Base-by-base conservation (phyloP, 2,329 filamentous ascomycete genomes). In the Aspergillus fischeri region DNA sequence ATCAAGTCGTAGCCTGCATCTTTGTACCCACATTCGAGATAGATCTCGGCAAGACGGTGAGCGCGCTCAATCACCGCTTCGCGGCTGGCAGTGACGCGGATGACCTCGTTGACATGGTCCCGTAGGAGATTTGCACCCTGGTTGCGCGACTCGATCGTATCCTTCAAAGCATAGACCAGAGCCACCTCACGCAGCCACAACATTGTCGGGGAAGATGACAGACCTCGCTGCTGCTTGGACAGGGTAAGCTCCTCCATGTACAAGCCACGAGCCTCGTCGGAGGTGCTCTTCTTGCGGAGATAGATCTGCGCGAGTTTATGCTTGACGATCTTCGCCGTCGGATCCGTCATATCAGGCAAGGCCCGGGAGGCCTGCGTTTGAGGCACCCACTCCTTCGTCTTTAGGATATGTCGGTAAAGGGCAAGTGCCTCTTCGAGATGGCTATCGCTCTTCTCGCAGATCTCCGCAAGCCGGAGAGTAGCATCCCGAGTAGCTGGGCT, bases 251-350 rank as follows among this genome's bases (percentile, higher is more conserved):
- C 72, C 62, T 81, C 78, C 1, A 75, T 67, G 51, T 75, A 75
- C 17, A 78, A 58, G 1, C 62, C 63, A 14, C 76, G 70, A 4
- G 78, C 79, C 41, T 72, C 73, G 1, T 69, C 71, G 0, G 71
- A 68, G 0, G 70, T 70, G 38, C 70, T 71, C 10, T 74, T 73
- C 5, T 73, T 74, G 9, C 75, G 75, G 41, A 78, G 63, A 53
- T 82, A 82, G 20, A 83, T 63, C 64, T 75, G 78, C 1, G 80
- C 79, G 25, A 83, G 70, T 8, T 79, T 76, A 60, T 77, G 80
- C 67, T 80, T 82, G 62, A 82, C 75, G 0, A 73, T 79, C 21
- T 73, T 73, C 11, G 80, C 63, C 1, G 75, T 74, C 0, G 72
- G 73, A 55, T 76, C 52, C 1, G 64, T 67, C 70, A 72, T 72